Base-by-base conservation (phyloP, 108 stramenopile genomes). In the Asterionellopsis glacialis region DNA sequence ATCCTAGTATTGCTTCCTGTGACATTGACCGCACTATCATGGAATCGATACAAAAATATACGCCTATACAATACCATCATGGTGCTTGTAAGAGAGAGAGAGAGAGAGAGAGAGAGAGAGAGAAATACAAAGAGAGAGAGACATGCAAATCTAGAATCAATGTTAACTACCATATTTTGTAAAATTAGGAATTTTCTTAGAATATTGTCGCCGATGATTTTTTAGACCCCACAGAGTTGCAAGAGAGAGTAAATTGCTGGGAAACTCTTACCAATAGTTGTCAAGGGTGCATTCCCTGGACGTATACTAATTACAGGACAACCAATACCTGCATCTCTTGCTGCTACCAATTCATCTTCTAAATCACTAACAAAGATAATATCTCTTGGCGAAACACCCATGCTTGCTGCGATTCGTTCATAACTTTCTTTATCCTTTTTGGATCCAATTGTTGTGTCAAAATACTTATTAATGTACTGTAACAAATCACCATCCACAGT, bases 291-390 rank as follows among this genome's bases (percentile, higher is more conserved):
- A 68, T 98, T 98, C 11, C 97, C 97, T 0, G 94, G 93, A 42
- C 97, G 73, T 12, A 90, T 73, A 1, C 82, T 75, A 62, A 96
- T 76, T 39, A 90, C 65, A 39, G 75, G 65, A 45, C 64, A 52
- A 10, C 69, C 73, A 67, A 95, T 76, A 9, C 92, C 92, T 15
- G 95, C 95, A 25, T 73, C 83, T 44, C 61, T 53, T 1, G 97
- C 94, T 9, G 95, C 94, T 41, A 61, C 57, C 9, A 94, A 72
- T 61, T 98, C 97, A 9, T 59, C 90, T 40, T 84, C 77, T 18
- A 75, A 55, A 68, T 96, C 97, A 60, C 90, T 95, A 11, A 87
- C 75, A 70, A 98, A 96, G 23, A 92, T 70, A 16, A 98, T 63
- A 14, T 95, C 76, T 4, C 64, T 63, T 1, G 93, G 85, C 11